Base-by-base conservation (phyloP, 495 filamentous ascomycete genomes). In the Aspergillus ostianus region DNA sequence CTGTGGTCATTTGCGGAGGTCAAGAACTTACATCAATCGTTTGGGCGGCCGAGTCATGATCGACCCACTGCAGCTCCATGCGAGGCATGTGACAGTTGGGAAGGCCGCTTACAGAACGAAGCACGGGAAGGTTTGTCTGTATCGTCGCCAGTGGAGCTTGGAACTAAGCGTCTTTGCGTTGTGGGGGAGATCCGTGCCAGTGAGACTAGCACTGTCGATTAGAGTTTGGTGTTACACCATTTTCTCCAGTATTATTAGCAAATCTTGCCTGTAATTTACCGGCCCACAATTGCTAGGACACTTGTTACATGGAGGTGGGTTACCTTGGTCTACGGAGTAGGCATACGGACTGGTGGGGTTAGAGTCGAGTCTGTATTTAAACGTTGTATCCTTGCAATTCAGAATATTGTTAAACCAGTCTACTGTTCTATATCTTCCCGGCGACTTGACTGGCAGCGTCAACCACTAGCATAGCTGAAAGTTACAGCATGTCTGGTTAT, bases 31-130 rank as follows among this genome's bases (percentile, higher is more conserved):
- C 10, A 47, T 7, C 47, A 27, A 7, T 51, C 56, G 10, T 67
- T 70, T 58, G 60, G 67, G 30, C 47, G 46, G 13, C 48, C 29
- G 3, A 54, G 64, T 46, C 58, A 70, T 58, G 57, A 59, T 47
- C 44, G 30, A 15, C 56, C 56, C 13, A n/a, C 20, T 23, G 32
- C 46, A 23, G 26, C 44, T 15, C 56, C 56, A 41, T 58, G 56
- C 36, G 32, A 29, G 21, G 48, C 26, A n/a, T 58, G 56, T 46
- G 47, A 45, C 32, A 48, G 47, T 18, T 29, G 26, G 27, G 30
- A 51, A 18, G 32, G 12, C 51, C 7, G 27, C 17, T 15, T 19
- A 19, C 36, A 13, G 23, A 47, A 29, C 21, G 49, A 47, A 18
- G 23, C 45, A 15, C 19, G 45, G 15, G 32, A 18, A 19, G 8